Base-by-base conservation (phyloP, 495 filamentous ascomycete species). In the Emericellopsis terricola region DNA sequence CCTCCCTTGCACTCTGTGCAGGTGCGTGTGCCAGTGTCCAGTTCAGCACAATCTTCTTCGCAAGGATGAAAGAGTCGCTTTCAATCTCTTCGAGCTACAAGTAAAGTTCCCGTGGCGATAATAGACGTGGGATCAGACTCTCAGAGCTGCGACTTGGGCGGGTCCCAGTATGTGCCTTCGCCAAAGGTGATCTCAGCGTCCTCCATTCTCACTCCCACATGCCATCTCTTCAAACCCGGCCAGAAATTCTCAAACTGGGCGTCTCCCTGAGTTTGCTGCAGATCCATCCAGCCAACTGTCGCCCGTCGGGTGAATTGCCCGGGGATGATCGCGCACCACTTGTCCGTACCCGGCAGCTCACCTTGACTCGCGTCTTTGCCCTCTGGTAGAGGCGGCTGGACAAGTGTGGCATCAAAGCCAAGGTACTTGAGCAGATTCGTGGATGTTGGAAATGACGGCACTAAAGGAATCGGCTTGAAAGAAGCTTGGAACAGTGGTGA, bases 171-270 rank as follows among this genome's bases (percentile, higher is more conserved):
- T 11, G 6, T 26, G 6, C 23, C 23, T 11, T 26, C 23, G 23
- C 6, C 6, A 11, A 26, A 26, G 11, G 6, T 11, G 11, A 26
- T 26, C 6, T 42, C 42, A 0, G 55, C 51, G 19, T 62, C 50
- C 28, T 60, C 49, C 46, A 65, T 42, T 48, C 51, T 51, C 3
- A 64, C 19, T 2, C 55, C 60, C 2, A 68, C 19, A 20, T 44
- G 44, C 60, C 62, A 65, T 30, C 56, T 50, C 21, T 48, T 41
- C 19, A 62, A 29, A n/a, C 48, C 55, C 13, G 62, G 64, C 55
- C 50, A 68, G 41, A 59, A 64, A 38, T 58, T 58, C 17, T 52
- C 35, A 39, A 45, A 6, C 44, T 19, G 9, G 8, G 9, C 1
- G 11, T 41, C 41, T 2, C 8, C 38, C 10, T 45, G 42, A 33